Evolutionary conservation across 2,329 filamentous ascomycete species (phyloP).

Genomic region (Dactylellina haptotyla): DNA sequence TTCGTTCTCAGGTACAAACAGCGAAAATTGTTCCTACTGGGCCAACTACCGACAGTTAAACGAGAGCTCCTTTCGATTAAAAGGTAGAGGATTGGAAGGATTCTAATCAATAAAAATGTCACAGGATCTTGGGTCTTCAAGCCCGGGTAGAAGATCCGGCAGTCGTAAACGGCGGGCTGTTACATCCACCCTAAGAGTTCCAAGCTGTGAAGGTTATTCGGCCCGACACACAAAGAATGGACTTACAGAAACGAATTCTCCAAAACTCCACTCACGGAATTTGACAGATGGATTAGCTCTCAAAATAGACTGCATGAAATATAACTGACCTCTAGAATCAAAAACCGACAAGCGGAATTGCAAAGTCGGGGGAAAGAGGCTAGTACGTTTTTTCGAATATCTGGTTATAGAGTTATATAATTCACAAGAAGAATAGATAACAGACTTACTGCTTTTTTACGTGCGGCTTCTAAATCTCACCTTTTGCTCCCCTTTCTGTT

Average conservation of each 20-base stretch:
- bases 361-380: not conserved
- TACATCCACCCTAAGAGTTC: not conserved
- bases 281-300: conserved; percentile 27
- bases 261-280: not conserved
- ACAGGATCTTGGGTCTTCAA: not conserved
- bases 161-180: not conserved
- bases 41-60: no score
- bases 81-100: conserved; percentile 8
- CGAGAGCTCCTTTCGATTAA: no score
- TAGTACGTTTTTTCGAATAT: conserved; percentile 25
- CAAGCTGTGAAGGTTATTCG: not conserved
- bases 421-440: conserved; percentile 41
- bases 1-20: not conserved
- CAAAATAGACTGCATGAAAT: conserved; percentile 22
- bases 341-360: conserved; percentile 5
- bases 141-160: not conserved
- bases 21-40: no score
- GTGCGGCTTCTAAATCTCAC: conserved; percentile 5
- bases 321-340: conserved; percentile 46
- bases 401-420: conserved; percentile 51
- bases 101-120: not conserved
- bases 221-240: not conserved
- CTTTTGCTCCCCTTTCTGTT: conserved; percentile 1
- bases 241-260: not conserved
- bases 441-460: conserved; percentile 44